Conservation (phyloP, 2,329 filamentous ascomycete genomes). For the Hymenoscyphus infarciens region DNA sequence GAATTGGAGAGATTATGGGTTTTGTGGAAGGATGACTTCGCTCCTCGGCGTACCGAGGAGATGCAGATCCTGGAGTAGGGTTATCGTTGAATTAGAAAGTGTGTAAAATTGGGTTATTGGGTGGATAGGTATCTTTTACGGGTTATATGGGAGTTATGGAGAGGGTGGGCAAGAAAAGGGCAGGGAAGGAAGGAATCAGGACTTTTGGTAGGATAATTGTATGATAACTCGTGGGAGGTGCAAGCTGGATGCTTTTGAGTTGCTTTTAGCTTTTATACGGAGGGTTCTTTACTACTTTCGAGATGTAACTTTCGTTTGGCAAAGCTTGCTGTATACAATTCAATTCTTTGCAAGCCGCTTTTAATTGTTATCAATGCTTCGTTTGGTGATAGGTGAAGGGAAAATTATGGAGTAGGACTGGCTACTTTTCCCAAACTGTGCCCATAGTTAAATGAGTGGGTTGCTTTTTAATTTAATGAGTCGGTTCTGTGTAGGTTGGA, state of each 20-base stretch:
- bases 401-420: not conserved
- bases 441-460: not conserved
- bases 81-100: not conserved
- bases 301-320: not conserved
- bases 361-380: not conserved
- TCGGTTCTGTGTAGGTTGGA: not conserved
- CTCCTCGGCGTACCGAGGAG: slow-evolving; percentile 58
- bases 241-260: not conserved
- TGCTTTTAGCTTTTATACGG: not conserved
- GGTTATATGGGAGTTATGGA: not conserved
- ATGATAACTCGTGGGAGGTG: not conserved
- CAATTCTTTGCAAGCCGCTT: not conserved
- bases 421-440: not conserved
- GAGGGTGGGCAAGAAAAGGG: not conserved
- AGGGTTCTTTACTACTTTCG: not conserved
- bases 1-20: slow-evolving; percentile 74
- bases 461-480: not conserved
- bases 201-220: not conserved
- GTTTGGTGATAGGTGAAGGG: not conserved
- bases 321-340: not conserved
- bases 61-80: slow-evolving; percentile 59
- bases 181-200: not conserved
- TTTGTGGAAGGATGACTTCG: slow-evolving; percentile 73
- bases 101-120: not conserved
- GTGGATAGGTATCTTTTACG: not conserved